Evolutionary conservation across 2,329 filamentous ascomycete genomes (phyloP).

Genomic region (Cladosporium sp.): DNA sequence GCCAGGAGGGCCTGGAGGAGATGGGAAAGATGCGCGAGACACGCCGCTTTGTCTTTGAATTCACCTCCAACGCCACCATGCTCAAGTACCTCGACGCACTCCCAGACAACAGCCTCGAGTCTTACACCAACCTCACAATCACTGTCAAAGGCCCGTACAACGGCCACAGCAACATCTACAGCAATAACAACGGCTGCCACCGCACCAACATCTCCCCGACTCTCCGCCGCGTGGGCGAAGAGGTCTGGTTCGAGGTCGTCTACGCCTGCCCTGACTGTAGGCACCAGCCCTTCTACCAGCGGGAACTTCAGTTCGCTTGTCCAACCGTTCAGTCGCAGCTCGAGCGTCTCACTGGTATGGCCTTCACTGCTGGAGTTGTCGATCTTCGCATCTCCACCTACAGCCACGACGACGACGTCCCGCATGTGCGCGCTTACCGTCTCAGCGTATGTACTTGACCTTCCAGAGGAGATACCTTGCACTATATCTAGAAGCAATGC

Average conservation of each 20-base stretch:
- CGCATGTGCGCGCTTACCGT: neutral
- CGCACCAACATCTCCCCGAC: neutral
- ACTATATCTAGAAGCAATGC: neutral
- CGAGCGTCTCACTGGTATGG: neutral
- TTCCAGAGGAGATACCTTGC: neutral
- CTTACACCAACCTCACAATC: neutral
- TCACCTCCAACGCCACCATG: neutral
- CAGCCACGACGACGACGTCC: neutral
- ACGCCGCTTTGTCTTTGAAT: no score
- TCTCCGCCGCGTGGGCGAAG: neutral
- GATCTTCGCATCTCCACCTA: neutral
- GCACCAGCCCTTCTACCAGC: neutral
- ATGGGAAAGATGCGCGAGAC: no score
- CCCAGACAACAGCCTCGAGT: neutral
- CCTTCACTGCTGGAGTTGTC: neutral
- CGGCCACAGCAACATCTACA: neutral
- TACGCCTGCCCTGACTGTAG: neutral
- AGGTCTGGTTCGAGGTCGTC: neutral
- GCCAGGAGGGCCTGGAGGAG: no score
- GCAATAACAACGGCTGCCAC: neutral
- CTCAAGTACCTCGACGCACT: neutral
- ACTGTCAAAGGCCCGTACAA: neutral
- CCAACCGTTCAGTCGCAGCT: neutral
- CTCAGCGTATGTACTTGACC: neutral
- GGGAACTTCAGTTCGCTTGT: neutral